phyloP scores from a whole-genome alignment of 305 asterid genomes.

The Solanum aculeatissimum region DNA sequence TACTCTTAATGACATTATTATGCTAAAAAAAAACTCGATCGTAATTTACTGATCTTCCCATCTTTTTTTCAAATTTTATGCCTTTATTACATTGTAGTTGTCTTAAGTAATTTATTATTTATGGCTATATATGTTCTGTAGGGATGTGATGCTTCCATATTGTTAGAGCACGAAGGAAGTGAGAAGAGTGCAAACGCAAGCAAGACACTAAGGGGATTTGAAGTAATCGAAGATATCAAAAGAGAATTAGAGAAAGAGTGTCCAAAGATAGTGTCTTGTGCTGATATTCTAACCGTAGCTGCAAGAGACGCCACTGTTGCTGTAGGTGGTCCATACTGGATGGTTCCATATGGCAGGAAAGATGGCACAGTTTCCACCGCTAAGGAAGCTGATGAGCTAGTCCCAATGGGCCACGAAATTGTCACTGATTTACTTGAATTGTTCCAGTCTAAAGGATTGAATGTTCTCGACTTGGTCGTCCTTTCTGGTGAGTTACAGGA shows the following conservation, averaged over 20 bases:
- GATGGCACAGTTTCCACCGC: conserved; percentile 56
- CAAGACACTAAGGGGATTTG: conserved; percentile 54
- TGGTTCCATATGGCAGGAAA: conserved; percentile 69
- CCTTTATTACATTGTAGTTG: background rate
- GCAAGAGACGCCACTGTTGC: conserved; percentile 66
- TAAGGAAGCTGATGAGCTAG: conserved; percentile 34
- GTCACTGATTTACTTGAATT: conserved; percentile 51
- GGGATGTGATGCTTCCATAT: conserved; percentile 90
- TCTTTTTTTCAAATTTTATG: too few species aligned
- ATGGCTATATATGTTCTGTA: background rate
- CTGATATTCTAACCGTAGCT: conserved; percentile 58
- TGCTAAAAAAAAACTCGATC: too few species aligned
- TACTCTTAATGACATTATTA: background rate
- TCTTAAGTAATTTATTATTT: background rate
- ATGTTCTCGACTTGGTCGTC: conserved; percentile 57
- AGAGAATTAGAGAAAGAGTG: conserved; percentile 48
- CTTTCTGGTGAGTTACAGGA: conserved; percentile 40
- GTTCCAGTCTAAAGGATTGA: conserved; percentile 73
- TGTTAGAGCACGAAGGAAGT: conserved; percentile 49
- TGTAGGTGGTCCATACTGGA: conserved; percentile 74
- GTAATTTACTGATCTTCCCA: too few species aligned
- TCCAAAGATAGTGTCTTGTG: conserved; percentile 72
- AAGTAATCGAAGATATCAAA: conserved; percentile 56
- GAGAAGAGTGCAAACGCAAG: conserved; percentile 45
- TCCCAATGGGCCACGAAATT: conserved; percentile 58